Base-by-base conservation (phyloP, 1,284 basidiomycete species). In the Dichomitus squalens region DNA sequence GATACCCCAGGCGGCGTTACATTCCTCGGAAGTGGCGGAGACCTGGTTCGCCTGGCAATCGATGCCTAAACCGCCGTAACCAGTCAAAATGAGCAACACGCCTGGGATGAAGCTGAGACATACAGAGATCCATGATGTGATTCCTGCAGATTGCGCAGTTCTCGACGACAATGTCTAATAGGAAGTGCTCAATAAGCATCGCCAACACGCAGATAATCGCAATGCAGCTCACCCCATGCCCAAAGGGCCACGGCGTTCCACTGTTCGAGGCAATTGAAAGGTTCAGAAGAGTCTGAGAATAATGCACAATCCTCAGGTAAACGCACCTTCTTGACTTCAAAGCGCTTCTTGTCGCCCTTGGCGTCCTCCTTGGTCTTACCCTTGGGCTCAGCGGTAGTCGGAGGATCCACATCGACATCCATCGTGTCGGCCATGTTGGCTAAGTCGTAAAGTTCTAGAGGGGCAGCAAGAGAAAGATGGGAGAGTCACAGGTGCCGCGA, bases 31-130 rank as follows among this genome's bases (percentile, higher is more conserved):
- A 11, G 93, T 95, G 12, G 95, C 92, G 21, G 94, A 96, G 8
- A 96, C 93, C 74, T 98, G 97, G 75, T 99, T 99, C 36, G 97
- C 97, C 75, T 99, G 97, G 74, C 97, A 99, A 74, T 99, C 97
- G 73, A 99, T 99, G 79, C 96, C 96, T 98, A 68, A 4, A 58
- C 11, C 56, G 44, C 9, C 7, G 36, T 55, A 25, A 52, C 35
- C 31, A 53, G 49, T 27, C 23, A 60, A 53, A 39, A 51, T 38
- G 50, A 52, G 18, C n/a, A 34, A 44, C 16, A 0, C 7, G 2
- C 18, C 1, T 33, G 12, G 29, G 21, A 18, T 6, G 41, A 21
- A 9, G 11, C n/a, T 18, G 44, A 18, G 8, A 78, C 91, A 68
- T 70, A 96, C 95, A 98, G 49, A 97, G 88, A 75, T 98, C 95